A percentile compares a stretch with the other conserved stretches of the same genome.
These are phyloP conservation scores for Wallacemonas sp. DNA, from an alignment of 208 protist species.

Conservation along the genomic window DNA sequence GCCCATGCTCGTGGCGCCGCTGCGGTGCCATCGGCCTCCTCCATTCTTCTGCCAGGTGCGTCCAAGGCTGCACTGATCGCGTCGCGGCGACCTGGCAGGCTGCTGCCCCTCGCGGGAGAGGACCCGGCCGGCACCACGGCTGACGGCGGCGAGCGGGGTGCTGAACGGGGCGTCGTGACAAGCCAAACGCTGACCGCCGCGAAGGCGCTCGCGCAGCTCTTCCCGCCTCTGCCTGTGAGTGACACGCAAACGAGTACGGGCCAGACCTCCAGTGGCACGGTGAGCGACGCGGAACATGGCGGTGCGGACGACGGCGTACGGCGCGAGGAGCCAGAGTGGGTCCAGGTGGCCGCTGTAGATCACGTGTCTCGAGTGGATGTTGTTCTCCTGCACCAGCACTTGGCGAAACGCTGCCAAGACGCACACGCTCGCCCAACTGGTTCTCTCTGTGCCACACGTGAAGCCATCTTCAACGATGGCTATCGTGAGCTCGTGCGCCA, in stretches of 20 bases:
- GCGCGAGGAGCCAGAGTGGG: constrained; percentile 24
- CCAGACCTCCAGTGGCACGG: not conserved
- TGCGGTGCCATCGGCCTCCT: not conserved
- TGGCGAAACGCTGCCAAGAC: constrained; percentile 48
- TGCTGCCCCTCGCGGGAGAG: not conserved
- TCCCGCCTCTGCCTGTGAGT: constrained; percentile 32
- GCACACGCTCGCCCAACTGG: constrained; percentile 66
- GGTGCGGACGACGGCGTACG: not conserved
- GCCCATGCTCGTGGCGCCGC: not conserved
- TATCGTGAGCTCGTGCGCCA: constrained; percentile 87
- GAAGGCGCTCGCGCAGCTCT: constrained; percentile 30
- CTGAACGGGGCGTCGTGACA: not conserved
- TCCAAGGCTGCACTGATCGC: constrained; percentile 1
- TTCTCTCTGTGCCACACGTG: constrained; percentile 69
- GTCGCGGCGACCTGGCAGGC: not conserved
- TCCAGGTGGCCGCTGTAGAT: constrained; percentile 48
- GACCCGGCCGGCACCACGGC: not conserved
- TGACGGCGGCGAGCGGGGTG: not conserved
- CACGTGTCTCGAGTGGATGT: constrained; percentile 69
- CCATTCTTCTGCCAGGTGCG: not conserved
- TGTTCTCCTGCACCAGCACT: constrained; percentile 72
- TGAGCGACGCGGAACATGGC: not conserved
- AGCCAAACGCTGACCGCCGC: constrained; percentile 25
- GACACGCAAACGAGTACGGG: not conserved
- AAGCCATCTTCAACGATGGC: constrained; percentile 75